Evolutionary conservation across 1,284 basidiomycete genomes (phyloP).

Genomic region (Rhizoctonia solani): DNA sequence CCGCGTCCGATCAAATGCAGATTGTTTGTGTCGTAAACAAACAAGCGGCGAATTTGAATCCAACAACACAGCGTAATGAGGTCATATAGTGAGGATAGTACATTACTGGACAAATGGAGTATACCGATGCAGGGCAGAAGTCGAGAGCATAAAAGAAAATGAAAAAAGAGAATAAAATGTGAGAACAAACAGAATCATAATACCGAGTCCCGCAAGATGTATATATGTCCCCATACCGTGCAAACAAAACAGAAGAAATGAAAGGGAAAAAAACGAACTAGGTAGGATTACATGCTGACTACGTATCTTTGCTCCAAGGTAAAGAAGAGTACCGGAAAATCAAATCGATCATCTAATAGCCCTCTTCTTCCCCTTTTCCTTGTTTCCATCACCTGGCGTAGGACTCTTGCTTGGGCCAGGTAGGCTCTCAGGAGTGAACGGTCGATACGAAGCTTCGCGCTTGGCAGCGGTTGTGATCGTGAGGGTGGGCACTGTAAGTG

Average conservation of each 20-base stretch:
- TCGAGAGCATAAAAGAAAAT: background rate
- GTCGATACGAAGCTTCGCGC: background rate
- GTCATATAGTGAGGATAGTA: background rate
- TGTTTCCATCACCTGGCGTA: conserved; percentile 2
- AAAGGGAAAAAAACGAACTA: too few species aligned
- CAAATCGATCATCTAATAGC: background rate
- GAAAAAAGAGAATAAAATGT: background rate
- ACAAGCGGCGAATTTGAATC: too few species aligned
- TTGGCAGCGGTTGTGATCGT: too few species aligned
- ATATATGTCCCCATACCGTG: too few species aligned
- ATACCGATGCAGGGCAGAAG: background rate
- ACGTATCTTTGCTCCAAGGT: too few species aligned
- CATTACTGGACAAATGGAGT: background rate
- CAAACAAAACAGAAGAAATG: too few species aligned
- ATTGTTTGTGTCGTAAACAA: conserved; percentile 8
- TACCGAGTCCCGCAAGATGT: background rate
- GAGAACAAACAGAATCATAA: too few species aligned
- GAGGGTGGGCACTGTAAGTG: too few species aligned
- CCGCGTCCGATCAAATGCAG: conserved; percentile 29
- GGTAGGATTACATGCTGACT: too few species aligned
- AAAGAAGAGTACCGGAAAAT: too few species aligned
- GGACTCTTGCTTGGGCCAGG: conserved; percentile 20
- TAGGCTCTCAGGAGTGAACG: conserved; percentile 21
- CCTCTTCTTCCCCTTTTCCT: background rate
- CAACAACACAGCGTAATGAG: too few species aligned